Conservation (phyloP, 495 filamentous ascomycete genomes). For the Patellaria atrata region DNA sequence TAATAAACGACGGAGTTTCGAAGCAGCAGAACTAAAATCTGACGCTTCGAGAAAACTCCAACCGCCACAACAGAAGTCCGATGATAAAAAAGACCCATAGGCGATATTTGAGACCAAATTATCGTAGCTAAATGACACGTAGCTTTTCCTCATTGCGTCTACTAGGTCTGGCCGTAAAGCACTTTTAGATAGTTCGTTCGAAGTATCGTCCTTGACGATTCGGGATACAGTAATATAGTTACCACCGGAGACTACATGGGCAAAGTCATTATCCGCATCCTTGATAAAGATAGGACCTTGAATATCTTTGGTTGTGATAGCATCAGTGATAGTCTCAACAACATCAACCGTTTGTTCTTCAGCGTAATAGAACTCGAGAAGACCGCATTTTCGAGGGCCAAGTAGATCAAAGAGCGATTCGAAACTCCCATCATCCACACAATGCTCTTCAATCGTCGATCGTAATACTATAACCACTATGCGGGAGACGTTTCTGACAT, state of each 20-base stretch:
- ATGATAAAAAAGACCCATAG: background rate
- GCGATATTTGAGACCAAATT: background rate
- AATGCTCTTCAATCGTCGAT: background rate
- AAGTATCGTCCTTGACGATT: background rate
- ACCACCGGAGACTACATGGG: background rate
- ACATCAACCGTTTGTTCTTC: background rate
- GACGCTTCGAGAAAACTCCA: background rate
- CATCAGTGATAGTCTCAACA: constrained; percentile 1
- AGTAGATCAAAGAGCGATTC: background rate
- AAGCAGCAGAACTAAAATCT: background rate
- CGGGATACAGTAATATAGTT: background rate
- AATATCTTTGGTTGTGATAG: background rate
- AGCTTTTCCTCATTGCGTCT: constrained; percentile 1
- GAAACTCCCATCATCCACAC: background rate
- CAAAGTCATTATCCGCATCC: constrained; percentile 1
- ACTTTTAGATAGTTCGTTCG: background rate
- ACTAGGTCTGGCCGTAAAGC: background rate
- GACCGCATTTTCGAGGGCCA: background rate
- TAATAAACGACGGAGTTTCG: background rate
- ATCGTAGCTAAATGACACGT: background rate
- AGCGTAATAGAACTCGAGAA: background rate
- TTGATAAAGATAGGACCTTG: background rate
- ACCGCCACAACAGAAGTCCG: background rate
- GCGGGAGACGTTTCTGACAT: background rate
- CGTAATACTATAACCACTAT: background rate